These are phyloP conservation scores for Cicer bijugum DNA, from an alignment of 306 rosid species.

Conservation along the genomic window DNA sequence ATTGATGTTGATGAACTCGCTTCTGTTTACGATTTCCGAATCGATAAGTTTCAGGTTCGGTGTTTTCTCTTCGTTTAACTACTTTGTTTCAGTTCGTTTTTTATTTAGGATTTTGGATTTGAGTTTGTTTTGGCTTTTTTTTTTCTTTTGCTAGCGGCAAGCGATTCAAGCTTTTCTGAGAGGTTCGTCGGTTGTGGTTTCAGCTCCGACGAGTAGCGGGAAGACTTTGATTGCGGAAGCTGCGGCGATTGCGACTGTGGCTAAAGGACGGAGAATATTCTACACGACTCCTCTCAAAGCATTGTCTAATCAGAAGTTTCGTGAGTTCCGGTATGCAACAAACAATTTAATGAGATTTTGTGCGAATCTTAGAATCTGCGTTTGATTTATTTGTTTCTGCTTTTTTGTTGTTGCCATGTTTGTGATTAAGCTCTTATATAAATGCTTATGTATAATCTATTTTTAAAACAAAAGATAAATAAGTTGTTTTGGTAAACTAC, in stretches of 20 bases:
- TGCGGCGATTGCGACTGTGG: constrained; percentile 86
- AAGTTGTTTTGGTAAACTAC: too few relatives aligned
- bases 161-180: constrained; percentile 86
- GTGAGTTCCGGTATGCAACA: constrained; percentile 75
- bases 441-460: too few relatives aligned
- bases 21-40: constrained; percentile 78
- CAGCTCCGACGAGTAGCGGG: constrained; percentile 97
- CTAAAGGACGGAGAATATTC: constrained; percentile 72
- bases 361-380: background rate
- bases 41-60: constrained; percentile 88
- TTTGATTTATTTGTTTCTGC: constrained; percentile 29
- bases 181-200: constrained; percentile 94
- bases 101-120: background rate
- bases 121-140: background rate
- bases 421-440: too few relatives aligned
- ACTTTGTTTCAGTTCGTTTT: background rate
- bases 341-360: background rate
- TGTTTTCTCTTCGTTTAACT: background rate
- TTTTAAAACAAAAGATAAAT: too few relatives aligned
- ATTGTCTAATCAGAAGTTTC: constrained; percentile 95
- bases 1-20: constrained; percentile 81
- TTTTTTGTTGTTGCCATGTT: background rate
- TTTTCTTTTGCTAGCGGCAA: constrained; percentile 56
- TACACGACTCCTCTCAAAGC: constrained; percentile 98
- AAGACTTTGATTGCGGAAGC: constrained; percentile 96